Base-by-base conservation (phyloP, 2,329 filamentous ascomycete genomes). In the Claviceps purpurea region DNA sequence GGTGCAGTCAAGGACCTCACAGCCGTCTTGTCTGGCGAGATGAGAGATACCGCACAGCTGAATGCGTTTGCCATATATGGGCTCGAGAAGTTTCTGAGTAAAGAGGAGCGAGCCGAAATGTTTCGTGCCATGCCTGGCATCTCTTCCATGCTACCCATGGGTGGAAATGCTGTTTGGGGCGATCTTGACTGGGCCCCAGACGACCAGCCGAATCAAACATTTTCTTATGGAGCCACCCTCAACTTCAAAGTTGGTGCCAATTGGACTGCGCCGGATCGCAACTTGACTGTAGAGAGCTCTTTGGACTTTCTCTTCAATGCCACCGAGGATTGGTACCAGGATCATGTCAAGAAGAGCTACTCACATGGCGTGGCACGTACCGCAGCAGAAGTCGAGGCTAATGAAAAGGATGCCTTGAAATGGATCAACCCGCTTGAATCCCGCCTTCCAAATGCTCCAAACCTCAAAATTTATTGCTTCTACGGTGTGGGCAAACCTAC, bases 101-200 rank as follows among this genome's bases (percentile, higher is more conserved):
- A 86, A 61, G 84, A 90, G 57, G 93, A 98, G 66, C 81, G 93
- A 50, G 89, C 87, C 0, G 89, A 97, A 62, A 84, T 98, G 44
- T 95, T 98, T 73, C 83, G 93, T 50, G 88, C 89, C 45, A 97
- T 98, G 91, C 93, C 93, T 0, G 93, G 93, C 6, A 87, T 96
- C 55, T 94, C 87, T 6, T 93, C 88, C 47, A 98, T 98, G 93
- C 77, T 98, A 1, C 93, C 93, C 5, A 88, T 96, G 45, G 93
- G 93, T 38, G 93, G 93, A 24, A 82, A 95, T 54, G 86, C 86
- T 0, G 83, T 98, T n/a, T 98, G 93, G 93, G 93, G 93, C 16
- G 90, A 95, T 61, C 67, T 79, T 34, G 84, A 83, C 6, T 89
- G 87, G 74, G 93, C 93, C 0, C 93, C 93, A 0, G 93, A 98